Evolutionary conservation across 768 basidiomycete species (phyloP), one percentile per base, ranked within the genome.

Genomic region (Podaxis mareebaensis): DNA sequence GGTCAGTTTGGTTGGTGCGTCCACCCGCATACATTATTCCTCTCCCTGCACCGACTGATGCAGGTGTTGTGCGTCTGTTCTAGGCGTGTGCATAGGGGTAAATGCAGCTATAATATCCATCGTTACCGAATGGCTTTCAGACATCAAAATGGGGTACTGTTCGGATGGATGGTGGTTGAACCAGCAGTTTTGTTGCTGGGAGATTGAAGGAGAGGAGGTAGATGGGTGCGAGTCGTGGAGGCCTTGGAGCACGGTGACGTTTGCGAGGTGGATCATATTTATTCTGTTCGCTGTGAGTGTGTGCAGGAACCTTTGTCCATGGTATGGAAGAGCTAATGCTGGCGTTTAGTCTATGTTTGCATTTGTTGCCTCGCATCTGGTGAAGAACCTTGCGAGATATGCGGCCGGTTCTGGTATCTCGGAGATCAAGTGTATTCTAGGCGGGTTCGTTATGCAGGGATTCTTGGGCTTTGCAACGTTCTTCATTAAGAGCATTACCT

Each of bases 341-440:
- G 20, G 22, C 53, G 46, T 56, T 81, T 68, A 99, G 96, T 83
- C 84, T 3, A 68, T 81, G 1, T 96, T 98, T 70, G 87, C 95
- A 0, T 94, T 93, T 71, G 80, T 90, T 13, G 92, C 96, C 4
- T 92, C 95, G 0, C 93, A 93, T 72, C 81, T 99, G 11, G 97
- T 99, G 60, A 84, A 86, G 58, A 87, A 87, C 8, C 85, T 96
- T 69, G 96, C 96, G 8, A 95, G 89, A 59, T 96, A 96, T 74
- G 96, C 97, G 13, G 97, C 97, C 20, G 96, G 97, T 4, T 98
- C 96, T 63, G 97, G 97, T 56, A 99, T 99, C 53, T 94, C 96
- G 22, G 97, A 99, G 76, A 98, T 99, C 76, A 99, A 99, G 71
- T 97, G 95, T 72, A 98, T 99, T 68, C 79, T 99, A 33, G 93